Evolutionary conservation across 225 moss, liverwort and hornwort species (phyloP), one percentile per base, ranked within the genome.

Genomic region (Marchantia polymorpha): DNA sequence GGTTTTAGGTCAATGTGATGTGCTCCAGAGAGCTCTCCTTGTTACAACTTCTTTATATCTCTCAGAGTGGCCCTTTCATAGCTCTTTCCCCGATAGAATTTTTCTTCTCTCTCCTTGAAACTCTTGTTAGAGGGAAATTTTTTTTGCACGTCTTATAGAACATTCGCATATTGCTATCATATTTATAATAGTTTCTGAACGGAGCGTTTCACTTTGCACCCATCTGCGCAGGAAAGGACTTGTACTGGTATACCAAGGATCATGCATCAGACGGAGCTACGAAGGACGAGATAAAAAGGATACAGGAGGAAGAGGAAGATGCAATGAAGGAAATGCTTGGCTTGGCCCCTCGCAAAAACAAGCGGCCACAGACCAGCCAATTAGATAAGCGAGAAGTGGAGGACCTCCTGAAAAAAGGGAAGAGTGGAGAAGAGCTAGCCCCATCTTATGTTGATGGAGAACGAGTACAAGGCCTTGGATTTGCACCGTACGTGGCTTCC

Each of bases 291-390:
- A 91, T 94, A 78, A 91, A 87, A 80, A 85, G 89, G 70, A 83
- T 97, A 65, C 91, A 93, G 80, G 81, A 91, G 84, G 94, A 97
- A 77, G 94, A 97, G 86, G 94, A 97, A 48, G 87, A 90, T 63
- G 91, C 92, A 64, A 97, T 97, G 88, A 91, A 93, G 88, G 97
- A 90, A 82, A 92, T 92, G 83, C 82, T 94, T 73, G 97, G 97
- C 46, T 84, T 97, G 52, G 91, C 94, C 69, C 93, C 93, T 26
- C 89, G 85, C 88, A 91, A 88, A 65, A 82, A 82, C 55, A 84
- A 14, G 26, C 87, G 87, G 51, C 87, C 91, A 27, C 90, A 86
- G 78, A 87, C 80, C 13, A 93, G 84, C 61, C 88, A 85, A 63
- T 82, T 97, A 65, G 89, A 93, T 60, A 92, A 92, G 78, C 85